Conservation (phyloP, 2,329 filamentous ascomycete genomes). For the Epichloe baconii region DNA sequence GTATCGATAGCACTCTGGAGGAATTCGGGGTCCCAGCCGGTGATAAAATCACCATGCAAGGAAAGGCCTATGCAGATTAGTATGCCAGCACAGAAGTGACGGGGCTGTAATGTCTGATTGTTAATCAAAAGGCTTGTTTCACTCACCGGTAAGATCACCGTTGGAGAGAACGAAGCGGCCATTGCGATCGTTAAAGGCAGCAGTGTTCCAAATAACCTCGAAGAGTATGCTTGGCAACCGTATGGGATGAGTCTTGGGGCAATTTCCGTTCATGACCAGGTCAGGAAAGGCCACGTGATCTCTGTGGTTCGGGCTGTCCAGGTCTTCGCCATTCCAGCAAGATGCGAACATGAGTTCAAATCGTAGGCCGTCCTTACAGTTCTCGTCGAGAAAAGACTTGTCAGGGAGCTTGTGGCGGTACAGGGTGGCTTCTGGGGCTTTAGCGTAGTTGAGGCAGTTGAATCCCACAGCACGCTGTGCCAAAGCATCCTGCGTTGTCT, state of each 20-base stretch:
- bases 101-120: neutral
- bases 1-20: conserved; percentile 58
- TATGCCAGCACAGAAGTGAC: neutral
- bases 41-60: conserved; percentile 71
- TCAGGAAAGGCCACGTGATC: conserved; percentile 67
- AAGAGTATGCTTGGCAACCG: conserved; percentile 67
- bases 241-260: conserved; percentile 54
- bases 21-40: conserved; percentile 59
- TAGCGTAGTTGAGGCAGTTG: conserved; percentile 81
- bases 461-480: conserved; percentile 77
- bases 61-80: conserved; percentile 42
- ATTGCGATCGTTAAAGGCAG: conserved; percentile 44
- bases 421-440: conserved; percentile 55
- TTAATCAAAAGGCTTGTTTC: neutral
- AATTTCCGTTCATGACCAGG: conserved; percentile 62
- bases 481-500: conserved; percentile 54
- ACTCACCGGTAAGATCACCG: conserved; percentile 59
- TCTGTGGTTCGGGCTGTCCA: conserved; percentile 41
- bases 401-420: conserved; percentile 72
- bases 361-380: conserved; percentile 72
- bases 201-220: conserved; percentile 74
- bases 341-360: conserved; percentile 80
- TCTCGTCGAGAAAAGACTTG: conserved; percentile 65
- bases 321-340: conserved; percentile 65
- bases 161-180: conserved; percentile 67